Evolutionary conservation across 108 stramenopile genomes (phyloP), one percentile per base, ranked within the genome.

Genomic region (Fragilariopsis cylindrus): DNA sequence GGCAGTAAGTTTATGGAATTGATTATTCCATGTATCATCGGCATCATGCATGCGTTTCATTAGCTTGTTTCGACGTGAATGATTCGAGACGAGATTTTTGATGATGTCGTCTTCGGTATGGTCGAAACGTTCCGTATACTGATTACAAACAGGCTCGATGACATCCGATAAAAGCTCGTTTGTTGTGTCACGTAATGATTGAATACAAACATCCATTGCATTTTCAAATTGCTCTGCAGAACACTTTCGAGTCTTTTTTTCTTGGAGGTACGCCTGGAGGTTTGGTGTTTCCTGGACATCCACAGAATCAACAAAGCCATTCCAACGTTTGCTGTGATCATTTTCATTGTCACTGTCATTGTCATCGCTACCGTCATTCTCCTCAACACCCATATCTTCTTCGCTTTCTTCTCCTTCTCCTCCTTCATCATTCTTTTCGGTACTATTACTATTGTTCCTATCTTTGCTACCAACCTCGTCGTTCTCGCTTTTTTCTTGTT

Each of bases 51-150:
- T 49, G 30, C 2, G 48, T 19, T 48, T 44, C 48, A 68, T 5
- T 0, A 48, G 39, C 11, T 52, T 50, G 6, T 40, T 13, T 18
- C 67, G 67, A 52, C 67, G 67, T 41, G 16, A 48, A 39, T 52
- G 21, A 50, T 68, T 68, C 49, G 49, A 48, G 4, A 68, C 46
- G 30, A 68, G 42, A 13, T n/a, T 68, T 48, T 68, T 40, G 16
- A 68, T 40, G 67, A 68, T 68, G n/a, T 50, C 12, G 16, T 68
- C 49, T 52, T 68, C 67, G n/a, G 7, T 13, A 30, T 68, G 0
- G 3, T 48, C 19, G 49, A 68, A 18, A 11, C 8, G 16, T 50
- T 68, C 67, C 8, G 48, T 45, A 5, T 19, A 40, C 41, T 40
- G 15, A 19, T 52, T 48, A 48, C 67, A 68, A 50, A 68, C 30